A percentile compares a stretch with the other conserved stretches of the same genome.
These are phyloP conservation scores for Saussurea involucrata DNA, from an alignment of 129 eudicot species.

Conservation along the genomic window DNA sequence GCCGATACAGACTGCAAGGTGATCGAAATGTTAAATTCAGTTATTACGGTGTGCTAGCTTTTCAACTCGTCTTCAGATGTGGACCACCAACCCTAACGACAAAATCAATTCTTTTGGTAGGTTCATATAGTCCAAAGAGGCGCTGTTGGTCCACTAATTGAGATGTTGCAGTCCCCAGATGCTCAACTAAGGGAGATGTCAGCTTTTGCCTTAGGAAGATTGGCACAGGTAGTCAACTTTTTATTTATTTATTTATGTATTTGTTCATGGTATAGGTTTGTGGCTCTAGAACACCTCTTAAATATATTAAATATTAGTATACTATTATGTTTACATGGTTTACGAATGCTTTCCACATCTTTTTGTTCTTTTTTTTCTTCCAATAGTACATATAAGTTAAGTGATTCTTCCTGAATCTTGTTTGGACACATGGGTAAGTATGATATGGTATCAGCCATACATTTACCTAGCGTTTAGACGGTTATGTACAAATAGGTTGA, in stretches of 20 bases:
- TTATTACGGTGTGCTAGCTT: neutral
- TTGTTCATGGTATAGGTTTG: neutral
- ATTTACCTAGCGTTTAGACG: neutral
- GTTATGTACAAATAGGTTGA: neutral
- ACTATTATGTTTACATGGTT: neutral
- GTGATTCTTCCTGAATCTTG: neutral
- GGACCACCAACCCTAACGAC: conserved; percentile 2
- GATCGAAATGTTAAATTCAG: neutral
- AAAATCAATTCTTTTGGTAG: conserved; percentile 14
- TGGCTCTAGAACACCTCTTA: neutral
- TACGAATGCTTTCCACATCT: neutral
- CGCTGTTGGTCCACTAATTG: conserved; percentile 55
- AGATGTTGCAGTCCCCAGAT: conserved; percentile 63
- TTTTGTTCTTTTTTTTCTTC: neutral
- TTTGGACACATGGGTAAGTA: neutral
- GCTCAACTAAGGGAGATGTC: conserved; percentile 62
- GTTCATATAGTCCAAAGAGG: conserved; percentile 72
- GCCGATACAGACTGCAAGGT: conserved; percentile 80
- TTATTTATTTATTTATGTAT: neutral
- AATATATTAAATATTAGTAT: neutral
- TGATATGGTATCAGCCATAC: neutral
- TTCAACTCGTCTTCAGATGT: neutral
- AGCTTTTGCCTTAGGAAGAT: conserved; percentile 64
- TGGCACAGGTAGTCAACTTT: conserved; percentile 51
- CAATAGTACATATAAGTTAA: neutral